Percentiles rank a stretch among this genome's conserved stretches.
Evolutionary conservation across 805 yeast species (phyloP).

Genomic region (Schwanniomyces vanrijiae): DNA sequence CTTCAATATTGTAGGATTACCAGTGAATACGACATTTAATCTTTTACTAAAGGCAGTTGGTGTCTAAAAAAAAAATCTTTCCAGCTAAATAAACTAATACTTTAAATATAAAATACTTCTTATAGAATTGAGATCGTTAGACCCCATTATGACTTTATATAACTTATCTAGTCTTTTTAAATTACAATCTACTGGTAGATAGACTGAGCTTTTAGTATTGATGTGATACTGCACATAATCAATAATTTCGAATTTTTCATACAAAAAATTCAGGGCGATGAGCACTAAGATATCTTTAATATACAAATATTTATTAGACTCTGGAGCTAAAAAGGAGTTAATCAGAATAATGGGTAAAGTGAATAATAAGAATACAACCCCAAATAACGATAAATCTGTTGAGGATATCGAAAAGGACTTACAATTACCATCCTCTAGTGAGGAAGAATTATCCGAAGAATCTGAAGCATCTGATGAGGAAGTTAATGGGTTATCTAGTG

Average conservation of each 20-base stretch:
- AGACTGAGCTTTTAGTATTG: background rate
- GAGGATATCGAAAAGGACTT: conserved; percentile 21
- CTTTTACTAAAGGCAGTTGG: conserved; percentile 26
- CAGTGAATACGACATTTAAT: conserved; percentile 57
- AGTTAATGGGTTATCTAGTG: conserved; percentile 18
- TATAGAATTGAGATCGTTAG: no score
- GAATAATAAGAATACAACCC: conserved; percentile 2
- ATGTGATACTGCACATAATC: background rate
- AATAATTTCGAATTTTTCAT: background rate
- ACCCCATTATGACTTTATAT: no score
- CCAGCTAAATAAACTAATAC: background rate
- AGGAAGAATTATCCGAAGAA: conserved; percentile 24
- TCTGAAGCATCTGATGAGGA: conserved; percentile 13
- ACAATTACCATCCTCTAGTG: conserved; percentile 12
- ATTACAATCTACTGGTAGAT: background rate
- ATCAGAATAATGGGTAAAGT: conserved; percentile 6
- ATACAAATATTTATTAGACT: background rate
- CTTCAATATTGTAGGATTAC: conserved; percentile 85
- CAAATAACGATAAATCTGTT: conserved; percentile 12
- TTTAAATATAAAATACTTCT: no score
- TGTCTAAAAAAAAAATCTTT: background rate
- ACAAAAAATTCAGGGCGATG: conserved; percentile 1
- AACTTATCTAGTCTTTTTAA: no score
- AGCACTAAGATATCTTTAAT: background rate
- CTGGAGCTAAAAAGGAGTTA: background rate